Percentiles rank a stretch among this genome's conserved stretches.
These are phyloP conservation scores for Lignosus rhinocerotis DNA, from an alignment of 1,284 basidiomycete species.

Conservation along the genomic window DNA sequence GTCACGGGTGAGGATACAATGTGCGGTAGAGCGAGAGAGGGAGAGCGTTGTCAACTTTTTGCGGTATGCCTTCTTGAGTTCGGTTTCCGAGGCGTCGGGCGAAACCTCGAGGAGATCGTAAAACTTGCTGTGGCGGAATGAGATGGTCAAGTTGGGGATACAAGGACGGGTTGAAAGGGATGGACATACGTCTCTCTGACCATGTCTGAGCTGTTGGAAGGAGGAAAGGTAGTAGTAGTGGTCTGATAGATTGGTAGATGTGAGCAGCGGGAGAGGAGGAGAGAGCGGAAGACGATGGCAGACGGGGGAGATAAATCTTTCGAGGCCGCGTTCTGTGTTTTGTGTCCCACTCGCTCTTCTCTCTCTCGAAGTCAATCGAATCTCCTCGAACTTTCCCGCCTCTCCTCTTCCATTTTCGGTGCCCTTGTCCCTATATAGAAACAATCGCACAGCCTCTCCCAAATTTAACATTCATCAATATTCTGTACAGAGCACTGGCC, in stretches of 20 bases:
- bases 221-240: conserved; percentile 4
- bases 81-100: conserved; percentile 75
- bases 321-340: conserved; percentile 11
- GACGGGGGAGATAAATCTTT: conserved; percentile 15
- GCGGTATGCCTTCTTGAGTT: conserved; percentile 94
- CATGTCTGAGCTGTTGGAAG: conserved; percentile 41
- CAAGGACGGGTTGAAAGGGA: not conserved
- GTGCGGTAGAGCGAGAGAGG: conserved; percentile 8
- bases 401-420: conserved; percentile 7
- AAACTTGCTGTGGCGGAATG: conserved; percentile 63
- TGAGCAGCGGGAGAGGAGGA: conserved; percentile 20
- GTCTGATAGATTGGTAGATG: conserved; percentile 20
- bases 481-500: no score
- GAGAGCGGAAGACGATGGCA: conserved; percentile 20
- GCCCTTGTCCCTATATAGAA: conserved; percentile 3
- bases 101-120: conserved; percentile 86
- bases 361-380: conserved; percentile 43
- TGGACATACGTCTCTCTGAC: conserved; percentile 63
- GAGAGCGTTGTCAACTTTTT: conserved; percentile 66
- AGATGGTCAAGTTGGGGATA: not conserved
- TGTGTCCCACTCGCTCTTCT: conserved; percentile 8
- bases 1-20: conserved; percentile 23
- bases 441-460: not conserved
- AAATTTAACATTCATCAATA: not conserved
- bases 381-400: conserved; percentile 36